Base-by-base conservation (phyloP, 768 basidiomycete genomes). In the Lactarius quietus region DNA sequence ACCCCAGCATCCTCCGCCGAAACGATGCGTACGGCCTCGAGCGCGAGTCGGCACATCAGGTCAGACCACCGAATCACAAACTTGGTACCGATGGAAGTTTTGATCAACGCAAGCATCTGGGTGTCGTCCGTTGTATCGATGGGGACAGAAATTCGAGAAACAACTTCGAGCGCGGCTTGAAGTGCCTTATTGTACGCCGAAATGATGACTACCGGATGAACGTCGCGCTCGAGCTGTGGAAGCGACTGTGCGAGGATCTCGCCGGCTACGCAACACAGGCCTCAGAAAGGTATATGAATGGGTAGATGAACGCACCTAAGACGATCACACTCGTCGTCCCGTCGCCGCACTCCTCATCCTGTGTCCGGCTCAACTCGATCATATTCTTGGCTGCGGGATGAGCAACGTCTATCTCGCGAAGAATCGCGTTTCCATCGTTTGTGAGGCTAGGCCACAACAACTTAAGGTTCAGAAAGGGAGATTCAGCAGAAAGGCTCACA, bases 331-430 rank as follows among this genome's bases (percentile, higher is more conserved):
- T 94, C 15, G 96, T 99, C 28, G 97, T 99, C 64, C 96, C 97
- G 76, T 98, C 97, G 55, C 96, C 97, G 69, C 97, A 97, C 73
- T 98, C 97, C 78, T 98, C 97, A 71, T 98, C 97, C 76, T 98
- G 97, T 1, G 97, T 98, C 74, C 97, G 79, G 71, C 93, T 93
- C 14, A 98, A 86, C 78, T 99, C 97, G 69, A 99, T 97, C 96
- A 99, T 98, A 70, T 95, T 97, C 81, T 98, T 99, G 29, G 97
- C 96, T 31, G 97, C 97, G 3, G 96, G 97, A 72, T 99, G 97
- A 2, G 95, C 95, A 35, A 99, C 97, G 70, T 99, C 97, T 70
- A 98, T 99, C 77, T 99, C 97, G 60, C 97, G 89, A 45, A 98
- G 80, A 68, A 99, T 98, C 2, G 97, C 95, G 72, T 99, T 98